Percentiles rank a stretch among this genome's conserved stretches.
Conservation (phyloP, 306 rosid genomes). For the Calophaca sinica region DNA sequence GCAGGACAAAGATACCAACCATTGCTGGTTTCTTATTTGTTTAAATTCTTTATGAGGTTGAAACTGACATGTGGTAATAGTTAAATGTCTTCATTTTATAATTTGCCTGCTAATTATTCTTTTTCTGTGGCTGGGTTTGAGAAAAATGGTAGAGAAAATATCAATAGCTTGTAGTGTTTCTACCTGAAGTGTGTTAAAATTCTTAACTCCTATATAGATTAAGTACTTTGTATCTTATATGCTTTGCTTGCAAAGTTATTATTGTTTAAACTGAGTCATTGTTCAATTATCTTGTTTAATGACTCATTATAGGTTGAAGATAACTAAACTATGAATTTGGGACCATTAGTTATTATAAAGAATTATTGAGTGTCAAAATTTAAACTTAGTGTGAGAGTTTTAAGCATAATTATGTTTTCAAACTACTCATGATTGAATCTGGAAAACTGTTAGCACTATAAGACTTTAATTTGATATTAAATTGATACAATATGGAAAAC, state of each 20-base stretch:
- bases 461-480: too few relatives aligned
- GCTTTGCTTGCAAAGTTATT: slow-evolving; percentile 19
- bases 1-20: not conserved
- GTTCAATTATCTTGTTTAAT: slow-evolving; percentile 22
- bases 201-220: too few relatives aligned
- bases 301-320: slow-evolving; percentile 19
- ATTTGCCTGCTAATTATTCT: slow-evolving; percentile 18
- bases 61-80: not conserved
- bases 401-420: not conserved
- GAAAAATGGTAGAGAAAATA: slow-evolving; percentile 1
- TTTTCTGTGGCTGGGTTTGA: not conserved
- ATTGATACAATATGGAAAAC: too few relatives aligned
- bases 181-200: too few relatives aligned
- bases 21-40: not conserved
- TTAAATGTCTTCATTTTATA: slow-evolving; percentile 10
- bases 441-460: too few relatives aligned
- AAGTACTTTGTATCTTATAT: slow-evolving; percentile 1
- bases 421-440: too few relatives aligned
- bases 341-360: slow-evolving; percentile 17
- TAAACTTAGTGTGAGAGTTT: not conserved
- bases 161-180: slow-evolving; percentile 15
- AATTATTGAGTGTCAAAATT: slow-evolving; percentile 15
- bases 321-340: not conserved
- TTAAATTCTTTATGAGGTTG: not conserved
- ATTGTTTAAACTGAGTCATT: not conserved